phyloP scores from a whole-genome alignment of 352 stramenopile species.

The Phytophthora kernoviae region DNA sequence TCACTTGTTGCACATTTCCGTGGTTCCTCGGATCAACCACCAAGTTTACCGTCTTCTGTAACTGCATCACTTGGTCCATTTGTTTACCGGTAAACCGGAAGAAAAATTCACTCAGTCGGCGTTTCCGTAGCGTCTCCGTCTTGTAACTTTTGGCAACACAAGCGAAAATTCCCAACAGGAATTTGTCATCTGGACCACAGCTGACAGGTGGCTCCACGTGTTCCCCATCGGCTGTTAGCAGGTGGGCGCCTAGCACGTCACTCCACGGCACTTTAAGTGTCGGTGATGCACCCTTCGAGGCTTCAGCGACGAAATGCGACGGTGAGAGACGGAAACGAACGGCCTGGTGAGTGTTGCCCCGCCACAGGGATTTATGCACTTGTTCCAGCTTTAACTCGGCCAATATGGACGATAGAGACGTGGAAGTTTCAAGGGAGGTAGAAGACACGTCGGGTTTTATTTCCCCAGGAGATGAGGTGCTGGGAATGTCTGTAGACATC shows the following conservation, averaged over 20 bases:
- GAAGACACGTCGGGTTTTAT: neutral
- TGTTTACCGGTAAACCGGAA: conserved; percentile 50
- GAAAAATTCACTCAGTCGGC: conserved; percentile 46
- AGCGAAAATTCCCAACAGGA: conserved; percentile 54
- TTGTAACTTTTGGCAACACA: conserved; percentile 39
- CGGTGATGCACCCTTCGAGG: conserved; percentile 6
- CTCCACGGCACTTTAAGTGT: conserved; percentile 41
- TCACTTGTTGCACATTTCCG: conserved; percentile 18
- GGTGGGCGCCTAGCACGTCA: conserved; percentile 60
- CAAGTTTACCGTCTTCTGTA: conserved; percentile 53
- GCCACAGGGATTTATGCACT: conserved; percentile 34
- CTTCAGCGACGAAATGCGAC: conserved; percentile 21
- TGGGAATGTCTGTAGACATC: too few relatives aligned
- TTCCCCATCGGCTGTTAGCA: conserved; percentile 49
- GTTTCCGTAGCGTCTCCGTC: conserved; percentile 39
- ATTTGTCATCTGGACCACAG: conserved; percentile 21
- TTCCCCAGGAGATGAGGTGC: neutral
- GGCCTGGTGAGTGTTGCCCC: conserved; percentile 24
- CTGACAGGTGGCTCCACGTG: conserved; percentile 30
- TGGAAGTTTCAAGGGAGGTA: conserved; percentile 2
- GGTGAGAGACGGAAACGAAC: conserved; percentile 31
- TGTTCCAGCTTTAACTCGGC: conserved; percentile 38
- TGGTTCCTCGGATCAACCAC: conserved; percentile 53
- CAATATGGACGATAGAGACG: conserved; percentile 16
- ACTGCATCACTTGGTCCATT: conserved; percentile 37